phyloP scores from a whole-genome alignment of 2,329 filamentous ascomycete genomes.

The Arachnopeziza araneosa region DNA sequence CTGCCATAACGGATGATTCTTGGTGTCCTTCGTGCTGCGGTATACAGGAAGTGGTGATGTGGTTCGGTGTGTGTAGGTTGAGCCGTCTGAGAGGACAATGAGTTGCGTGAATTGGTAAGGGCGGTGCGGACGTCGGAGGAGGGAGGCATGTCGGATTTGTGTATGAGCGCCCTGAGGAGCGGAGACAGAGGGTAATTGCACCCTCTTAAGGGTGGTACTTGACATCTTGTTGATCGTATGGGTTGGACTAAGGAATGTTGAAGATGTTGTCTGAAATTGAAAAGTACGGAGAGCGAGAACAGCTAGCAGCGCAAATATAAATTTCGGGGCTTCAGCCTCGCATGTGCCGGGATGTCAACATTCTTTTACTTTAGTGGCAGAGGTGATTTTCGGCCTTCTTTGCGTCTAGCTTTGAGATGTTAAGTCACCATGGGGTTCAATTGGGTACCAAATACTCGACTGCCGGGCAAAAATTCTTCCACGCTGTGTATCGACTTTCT shows the following conservation, averaged over 20 bases:
- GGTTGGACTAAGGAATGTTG: neutral
- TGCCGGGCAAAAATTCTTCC: constrained; percentile 21
- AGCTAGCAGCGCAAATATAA: neutral
- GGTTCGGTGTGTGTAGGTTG: constrained; percentile 73
- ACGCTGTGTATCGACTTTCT: constrained; percentile 18
- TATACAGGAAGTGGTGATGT: constrained; percentile 62
- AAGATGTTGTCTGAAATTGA: neutral
- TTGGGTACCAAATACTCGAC: neutral
- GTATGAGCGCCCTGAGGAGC: constrained; percentile 3
- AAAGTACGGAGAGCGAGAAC: neutral
- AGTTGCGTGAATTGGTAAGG: constrained; percentile 98
- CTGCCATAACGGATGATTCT: constrained; percentile 90
- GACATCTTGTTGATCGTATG: constrained; percentile 14
- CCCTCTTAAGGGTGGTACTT: constrained; percentile 16
- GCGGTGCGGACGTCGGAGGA: constrained; percentile 80
- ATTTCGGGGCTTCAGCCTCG: neutral
- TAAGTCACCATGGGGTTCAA: constrained; percentile 12
- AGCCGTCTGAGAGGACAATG: constrained; percentile 85
- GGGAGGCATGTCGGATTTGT: constrained; percentile 65
- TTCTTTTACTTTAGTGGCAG: neutral
- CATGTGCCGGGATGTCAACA: neutral
- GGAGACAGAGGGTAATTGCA: constrained; percentile 4
- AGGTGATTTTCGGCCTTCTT: neutral
- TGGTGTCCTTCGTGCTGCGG: constrained; percentile 68
- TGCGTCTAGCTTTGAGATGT: constrained; percentile 8